Conservation (phyloP, 495 filamentous ascomycete species). For the Penicillium subrubescens region DNA sequence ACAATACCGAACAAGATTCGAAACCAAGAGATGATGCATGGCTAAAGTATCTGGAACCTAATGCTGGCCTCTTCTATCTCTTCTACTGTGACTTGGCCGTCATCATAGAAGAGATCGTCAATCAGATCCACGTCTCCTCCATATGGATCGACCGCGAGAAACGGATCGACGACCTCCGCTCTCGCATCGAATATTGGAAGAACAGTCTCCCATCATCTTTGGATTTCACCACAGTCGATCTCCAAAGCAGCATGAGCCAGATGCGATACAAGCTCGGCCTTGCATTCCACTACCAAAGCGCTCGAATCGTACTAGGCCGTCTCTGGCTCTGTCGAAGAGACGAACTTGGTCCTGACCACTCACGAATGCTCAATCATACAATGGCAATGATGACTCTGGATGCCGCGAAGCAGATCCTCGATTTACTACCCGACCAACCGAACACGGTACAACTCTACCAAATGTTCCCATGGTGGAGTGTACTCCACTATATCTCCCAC, state of each 20-base stretch:
- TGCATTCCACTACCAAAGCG: slow-evolving; percentile 57
- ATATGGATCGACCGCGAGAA: slow-evolving; percentile 41
- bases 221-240: neutral
- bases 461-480: slow-evolving; percentile 1
- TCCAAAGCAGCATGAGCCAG: neutral
- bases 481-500: neutral
- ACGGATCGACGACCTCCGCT: slow-evolving; percentile 14
- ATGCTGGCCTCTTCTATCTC: slow-evolving; percentile 1
- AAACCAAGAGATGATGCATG: neutral
- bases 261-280: slow-evolving; percentile 38
- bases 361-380: neutral
- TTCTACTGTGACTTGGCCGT: slow-evolving; percentile 53
- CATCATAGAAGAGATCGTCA: slow-evolving; percentile 40
- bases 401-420: neutral
- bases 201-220: neutral
- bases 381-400: slow-evolving; percentile 1
- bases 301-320: slow-evolving; percentile 56
- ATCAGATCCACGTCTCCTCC: neutral
- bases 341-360: slow-evolving; percentile 17
- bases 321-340: slow-evolving; percentile 62
- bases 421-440: neutral
- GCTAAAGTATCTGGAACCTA: neutral
- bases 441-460: neutral
- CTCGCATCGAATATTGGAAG: slow-evolving; percentile 1
- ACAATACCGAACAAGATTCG: neutral